Evolutionary conservation across 2,329 filamentous ascomycete species (phyloP).

Genomic region (Lasiodiplodia citricola): DNA sequence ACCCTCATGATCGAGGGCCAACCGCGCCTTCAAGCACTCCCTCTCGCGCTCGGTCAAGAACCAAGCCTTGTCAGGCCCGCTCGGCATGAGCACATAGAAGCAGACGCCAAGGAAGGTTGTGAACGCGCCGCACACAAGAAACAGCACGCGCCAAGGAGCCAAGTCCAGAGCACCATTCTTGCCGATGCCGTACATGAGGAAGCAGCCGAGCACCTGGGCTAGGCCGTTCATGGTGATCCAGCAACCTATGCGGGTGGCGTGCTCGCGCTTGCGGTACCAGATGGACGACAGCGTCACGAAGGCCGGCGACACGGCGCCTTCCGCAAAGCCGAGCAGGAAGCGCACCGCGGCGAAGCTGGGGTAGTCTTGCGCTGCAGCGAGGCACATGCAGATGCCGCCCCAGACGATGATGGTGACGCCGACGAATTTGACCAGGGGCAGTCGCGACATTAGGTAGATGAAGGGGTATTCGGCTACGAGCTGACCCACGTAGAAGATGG

Average conservation of each 20-base stretch:
- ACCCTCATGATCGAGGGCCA: constrained; percentile 46
- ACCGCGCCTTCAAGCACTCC: constrained; percentile 46
- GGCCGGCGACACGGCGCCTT: constrained; percentile 60
- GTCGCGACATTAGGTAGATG: constrained; percentile 53
- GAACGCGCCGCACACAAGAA: constrained; percentile 44
- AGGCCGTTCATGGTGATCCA: constrained; percentile 56
- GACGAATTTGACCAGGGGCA: constrained; percentile 58
- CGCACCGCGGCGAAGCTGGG: constrained; percentile 57
- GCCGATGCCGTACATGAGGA: constrained; percentile 60
- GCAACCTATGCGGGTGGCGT: constrained; percentile 41
- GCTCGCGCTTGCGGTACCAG: constrained; percentile 42
- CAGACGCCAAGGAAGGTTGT: constrained; percentile 37
- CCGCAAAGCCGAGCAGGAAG: constrained; percentile 72
- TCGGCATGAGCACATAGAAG: constrained; percentile 57
- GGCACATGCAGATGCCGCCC: constrained; percentile 52
- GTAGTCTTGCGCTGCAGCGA: constrained; percentile 50
- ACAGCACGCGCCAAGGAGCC: constrained; percentile 45
- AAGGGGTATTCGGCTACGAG: constrained; percentile 58
- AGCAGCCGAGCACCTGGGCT: constrained; percentile 52
- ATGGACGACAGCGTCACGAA: constrained; percentile 63
- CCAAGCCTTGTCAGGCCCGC: constrained; percentile 54
- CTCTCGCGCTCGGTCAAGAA: constrained; percentile 54
- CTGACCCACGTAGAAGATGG: constrained; percentile 57
- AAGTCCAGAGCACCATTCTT: constrained; percentile 42
- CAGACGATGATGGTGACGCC: constrained; percentile 54